phyloP scores from a whole-genome alignment of 805 yeast genomes.

The Sugiyamaella boreocaroliniensis region DNA sequence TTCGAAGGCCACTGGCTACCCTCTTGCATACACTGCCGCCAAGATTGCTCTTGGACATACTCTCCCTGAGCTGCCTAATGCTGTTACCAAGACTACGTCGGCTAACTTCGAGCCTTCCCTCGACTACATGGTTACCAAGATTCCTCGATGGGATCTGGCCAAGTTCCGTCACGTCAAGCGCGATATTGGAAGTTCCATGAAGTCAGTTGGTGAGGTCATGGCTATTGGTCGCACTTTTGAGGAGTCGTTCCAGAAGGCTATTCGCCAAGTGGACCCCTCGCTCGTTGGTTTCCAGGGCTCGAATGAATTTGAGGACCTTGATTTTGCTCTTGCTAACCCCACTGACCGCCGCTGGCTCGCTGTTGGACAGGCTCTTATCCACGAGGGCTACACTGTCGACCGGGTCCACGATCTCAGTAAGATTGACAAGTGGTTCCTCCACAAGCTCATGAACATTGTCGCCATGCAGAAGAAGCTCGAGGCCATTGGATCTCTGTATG shows the following conservation, averaged over 20 bases:
- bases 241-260: slow-evolving; percentile 96
- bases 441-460: slow-evolving; percentile 89
- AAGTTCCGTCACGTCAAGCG: slow-evolving; percentile 94
- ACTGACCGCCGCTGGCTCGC: slow-evolving; percentile 97
- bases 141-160: slow-evolving; percentile 96
- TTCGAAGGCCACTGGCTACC: slow-evolving; percentile 97
- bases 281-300: slow-evolving; percentile 82
- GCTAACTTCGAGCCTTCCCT: slow-evolving; percentile 97
- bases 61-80: slow-evolving; percentile 89
- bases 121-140: slow-evolving; percentile 94
- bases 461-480: slow-evolving; percentile 79
- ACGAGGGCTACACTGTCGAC: slow-evolving; percentile 87
- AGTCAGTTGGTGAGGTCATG: slow-evolving; percentile 99
- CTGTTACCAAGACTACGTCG: slow-evolving; percentile 91
- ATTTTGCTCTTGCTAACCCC: slow-evolving; percentile 71
- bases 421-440: slow-evolving; percentile 92
- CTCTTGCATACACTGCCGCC: slow-evolving; percentile 97
- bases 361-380: slow-evolving; percentile 92
- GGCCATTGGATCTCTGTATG: slow-evolving; percentile 48
- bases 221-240: slow-evolving; percentile 97
- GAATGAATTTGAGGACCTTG: slow-evolving; percentile 62
- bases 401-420: slow-evolving; percentile 84
- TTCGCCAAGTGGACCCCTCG: slow-evolving; percentile 92
- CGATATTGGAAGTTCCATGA: slow-evolving; percentile 93
- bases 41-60: slow-evolving; percentile 93